A percentile compares a stretch with the other conserved stretches of the same genome.
These are phyloP conservation scores for Arthrinium puccinioides DNA, from an alignment of 2,329 filamentous ascomycete genomes.

Conservation along the genomic window DNA sequence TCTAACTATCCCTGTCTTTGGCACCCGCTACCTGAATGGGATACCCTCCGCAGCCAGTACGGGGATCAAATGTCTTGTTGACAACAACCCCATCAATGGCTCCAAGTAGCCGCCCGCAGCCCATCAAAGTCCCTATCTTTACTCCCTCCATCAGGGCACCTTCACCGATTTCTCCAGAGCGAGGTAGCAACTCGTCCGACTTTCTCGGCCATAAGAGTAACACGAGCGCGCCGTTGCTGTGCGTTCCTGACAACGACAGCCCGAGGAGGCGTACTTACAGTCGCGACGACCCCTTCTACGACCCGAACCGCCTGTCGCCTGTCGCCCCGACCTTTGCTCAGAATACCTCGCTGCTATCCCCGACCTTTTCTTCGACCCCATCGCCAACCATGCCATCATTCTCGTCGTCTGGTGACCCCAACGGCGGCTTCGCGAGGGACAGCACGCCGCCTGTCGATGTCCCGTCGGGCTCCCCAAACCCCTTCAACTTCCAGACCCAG, in stretches of 20 bases:
- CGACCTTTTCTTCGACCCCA: conserved; percentile 3
- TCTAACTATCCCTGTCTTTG: no score
- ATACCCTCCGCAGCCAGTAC: no score
- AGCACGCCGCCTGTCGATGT: conserved; percentile 26
- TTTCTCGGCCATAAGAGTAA: conserved; percentile 10
- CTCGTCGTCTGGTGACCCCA: conserved; percentile 11
- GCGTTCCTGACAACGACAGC: conserved; percentile 8
- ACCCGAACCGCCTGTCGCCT: conserved; percentile 23
- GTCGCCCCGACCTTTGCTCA: conserved; percentile 19
- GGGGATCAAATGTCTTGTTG: no score
- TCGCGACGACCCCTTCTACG: conserved; percentile 15
- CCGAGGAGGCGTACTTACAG: background rate
- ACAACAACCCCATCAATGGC: conserved; percentile 13
- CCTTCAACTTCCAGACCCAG: conserved; percentile 93
- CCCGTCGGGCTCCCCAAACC: conserved; percentile 35
- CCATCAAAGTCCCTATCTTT: conserved; percentile 20
- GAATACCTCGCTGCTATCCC: conserved; percentile 9
- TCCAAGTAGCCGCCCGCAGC: conserved; percentile 16
- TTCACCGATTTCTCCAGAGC: no score
- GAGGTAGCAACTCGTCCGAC: no score
- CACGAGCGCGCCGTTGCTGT: conserved; percentile 9
- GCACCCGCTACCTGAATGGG: no score
- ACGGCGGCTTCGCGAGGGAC: conserved; percentile 16
- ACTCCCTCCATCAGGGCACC: conserved; percentile 18
- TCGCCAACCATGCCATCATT: conserved; percentile 17